Percentiles rank a stretch among this genome's conserved stretches.
phyloP scores from a whole-genome alignment of 352 stramenopile genomes.

The Peronospora farinosa region DNA sequence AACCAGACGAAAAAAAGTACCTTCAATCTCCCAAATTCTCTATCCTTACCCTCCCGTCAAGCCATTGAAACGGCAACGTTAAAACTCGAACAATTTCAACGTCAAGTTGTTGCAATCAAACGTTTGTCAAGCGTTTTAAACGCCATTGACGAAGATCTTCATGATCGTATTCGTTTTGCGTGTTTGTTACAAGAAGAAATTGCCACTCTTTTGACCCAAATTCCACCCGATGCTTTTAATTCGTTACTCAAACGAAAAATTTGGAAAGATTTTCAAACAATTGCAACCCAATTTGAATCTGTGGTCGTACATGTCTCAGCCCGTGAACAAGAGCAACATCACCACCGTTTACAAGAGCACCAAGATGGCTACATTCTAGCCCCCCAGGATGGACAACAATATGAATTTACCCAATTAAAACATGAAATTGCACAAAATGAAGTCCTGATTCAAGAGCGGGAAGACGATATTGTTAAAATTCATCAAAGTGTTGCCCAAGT shows the following conservation, averaged over 20 bases:
- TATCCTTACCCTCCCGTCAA: conserved; percentile 22
- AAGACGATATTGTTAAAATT: conserved; percentile 83
- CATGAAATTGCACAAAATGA: conserved; percentile 86
- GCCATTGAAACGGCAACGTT: conserved; percentile 61
- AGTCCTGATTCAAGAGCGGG: conserved; percentile 84
- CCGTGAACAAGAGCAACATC: conserved; percentile 56
- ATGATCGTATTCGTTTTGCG: conserved; percentile 81
- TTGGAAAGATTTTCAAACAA: conserved; percentile 76
- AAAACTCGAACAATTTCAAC: conserved; percentile 82
- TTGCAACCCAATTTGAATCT: conserved; percentile 65
- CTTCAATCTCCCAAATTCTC: too few species aligned
- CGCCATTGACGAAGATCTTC: conserved; percentile 43
- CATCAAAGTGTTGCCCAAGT: conserved; percentile 87
- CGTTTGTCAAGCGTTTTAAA: conserved; percentile 29
- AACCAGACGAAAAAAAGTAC: too few species aligned
- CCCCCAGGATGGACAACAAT: conserved; percentile 54
- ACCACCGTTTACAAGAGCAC: conserved; percentile 17
- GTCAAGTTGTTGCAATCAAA: conserved; percentile 75
- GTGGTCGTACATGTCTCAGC: conserved; percentile 59
- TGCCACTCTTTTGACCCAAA: conserved; percentile 45
- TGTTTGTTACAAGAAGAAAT: conserved; percentile 81
- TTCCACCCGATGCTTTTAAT: conserved; percentile 52
- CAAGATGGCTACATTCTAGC: too few species aligned
- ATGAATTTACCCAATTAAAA: conserved; percentile 77
- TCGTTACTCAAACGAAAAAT: conserved; percentile 77